These are phyloP conservation scores for Scedosporium aurantiacum DNA, from an alignment of 2,329 filamentous ascomycete genomes.

Conservation along the genomic window DNA sequence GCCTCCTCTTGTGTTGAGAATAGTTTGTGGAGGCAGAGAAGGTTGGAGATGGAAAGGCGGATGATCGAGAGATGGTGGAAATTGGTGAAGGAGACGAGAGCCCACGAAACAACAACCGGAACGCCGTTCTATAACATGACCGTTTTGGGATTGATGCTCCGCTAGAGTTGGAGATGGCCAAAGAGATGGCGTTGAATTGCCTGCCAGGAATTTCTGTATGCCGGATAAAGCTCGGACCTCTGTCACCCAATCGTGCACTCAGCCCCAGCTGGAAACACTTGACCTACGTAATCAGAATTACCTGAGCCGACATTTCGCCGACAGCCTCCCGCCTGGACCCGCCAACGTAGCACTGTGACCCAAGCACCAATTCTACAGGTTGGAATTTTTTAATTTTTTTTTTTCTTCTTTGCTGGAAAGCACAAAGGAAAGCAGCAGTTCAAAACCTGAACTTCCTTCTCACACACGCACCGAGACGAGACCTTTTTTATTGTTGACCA, in stretches of 20 bases:
- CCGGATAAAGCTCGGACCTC: not conserved
- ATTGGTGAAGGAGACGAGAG: not conserved
- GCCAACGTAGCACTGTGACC: not conserved
- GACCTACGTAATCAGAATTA: not conserved
- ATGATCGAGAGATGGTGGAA: not conserved
- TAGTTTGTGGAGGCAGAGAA: not conserved
- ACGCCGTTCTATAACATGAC: not conserved
- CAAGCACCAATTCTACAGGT: slow-evolving; percentile 1
- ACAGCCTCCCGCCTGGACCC: not conserved
- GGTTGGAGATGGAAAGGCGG: not conserved
- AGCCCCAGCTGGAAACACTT: not conserved
- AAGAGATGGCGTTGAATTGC: too few relatives aligned
- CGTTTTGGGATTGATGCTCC: not conserved
- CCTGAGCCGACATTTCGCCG: slow-evolving; percentile 3
- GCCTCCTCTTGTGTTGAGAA: not conserved
- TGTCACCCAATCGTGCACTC: not conserved
- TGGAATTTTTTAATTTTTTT: slow-evolving; percentile 1
- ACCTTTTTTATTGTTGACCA: not conserved
- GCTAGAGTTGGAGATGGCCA: not conserved
- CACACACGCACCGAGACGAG: slow-evolving; percentile 1
- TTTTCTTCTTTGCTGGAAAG: not conserved
- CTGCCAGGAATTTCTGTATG: not conserved
- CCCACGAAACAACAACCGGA: not conserved
- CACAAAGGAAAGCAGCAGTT: slow-evolving; percentile 5
- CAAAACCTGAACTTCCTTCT: slow-evolving; percentile 5